Conservation (phyloP, 306 rosid species). For the Potentilla sterilis region DNA sequence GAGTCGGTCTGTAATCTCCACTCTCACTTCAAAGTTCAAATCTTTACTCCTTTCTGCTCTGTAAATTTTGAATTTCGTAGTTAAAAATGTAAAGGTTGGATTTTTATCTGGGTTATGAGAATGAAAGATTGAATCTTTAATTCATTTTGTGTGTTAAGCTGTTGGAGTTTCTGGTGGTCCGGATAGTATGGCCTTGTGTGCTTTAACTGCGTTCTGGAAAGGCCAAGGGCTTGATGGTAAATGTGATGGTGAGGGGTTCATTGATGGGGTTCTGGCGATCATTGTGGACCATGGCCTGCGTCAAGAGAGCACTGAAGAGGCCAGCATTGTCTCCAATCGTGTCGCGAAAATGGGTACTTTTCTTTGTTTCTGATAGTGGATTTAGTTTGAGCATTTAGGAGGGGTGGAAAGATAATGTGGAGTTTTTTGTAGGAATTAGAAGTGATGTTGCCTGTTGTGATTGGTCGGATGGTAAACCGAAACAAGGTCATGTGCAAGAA, state of each 20-base stretch:
- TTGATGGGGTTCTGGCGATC: constrained; percentile 75
- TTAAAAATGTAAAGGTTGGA: neutral
- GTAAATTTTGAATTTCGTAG: neutral
- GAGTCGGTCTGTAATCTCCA: constrained; percentile 46
- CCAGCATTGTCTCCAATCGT: constrained; percentile 49
- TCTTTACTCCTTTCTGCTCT: neutral
- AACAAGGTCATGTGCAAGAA: constrained; percentile 91
- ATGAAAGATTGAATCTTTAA: neutral
- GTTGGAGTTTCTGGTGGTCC: constrained; percentile 99
- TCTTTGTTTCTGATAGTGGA: constrained; percentile 7
- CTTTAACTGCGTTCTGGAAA: constrained; percentile 76
- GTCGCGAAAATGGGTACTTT: constrained; percentile 68
- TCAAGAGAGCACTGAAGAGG: constrained; percentile 85
- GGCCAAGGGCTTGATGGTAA: constrained; percentile 39
- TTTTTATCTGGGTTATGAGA: neutral
- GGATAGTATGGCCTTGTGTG: constrained; percentile 81
- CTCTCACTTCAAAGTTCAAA: neutral
- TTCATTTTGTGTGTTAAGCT: constrained; percentile 39
- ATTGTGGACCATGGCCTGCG: constrained; percentile 91
- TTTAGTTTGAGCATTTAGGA: constrained; percentile 11
- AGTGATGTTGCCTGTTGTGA: constrained; percentile 68
- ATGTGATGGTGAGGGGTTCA: constrained; percentile 41
- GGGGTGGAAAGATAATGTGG: constrained; percentile 22
- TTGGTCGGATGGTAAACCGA: constrained; percentile 82
- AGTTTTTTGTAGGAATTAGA: constrained; percentile 56